Evolutionary conservation across 2,329 filamentous ascomycete genomes (phyloP).

Genomic region (Diaporthe citri): DNA sequence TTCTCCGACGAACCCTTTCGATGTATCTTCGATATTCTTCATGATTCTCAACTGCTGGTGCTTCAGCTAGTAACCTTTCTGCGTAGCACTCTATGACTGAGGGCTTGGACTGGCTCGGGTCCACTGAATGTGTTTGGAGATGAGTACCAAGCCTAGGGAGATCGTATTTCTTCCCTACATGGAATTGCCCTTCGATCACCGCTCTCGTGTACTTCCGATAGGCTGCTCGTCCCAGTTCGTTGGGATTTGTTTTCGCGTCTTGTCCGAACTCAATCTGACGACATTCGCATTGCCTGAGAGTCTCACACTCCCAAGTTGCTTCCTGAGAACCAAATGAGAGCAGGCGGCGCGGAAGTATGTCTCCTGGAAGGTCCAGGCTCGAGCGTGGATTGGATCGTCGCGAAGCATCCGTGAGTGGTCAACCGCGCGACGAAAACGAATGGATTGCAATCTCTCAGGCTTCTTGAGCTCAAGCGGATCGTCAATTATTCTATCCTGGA

Average conservation of each 20-base stretch:
- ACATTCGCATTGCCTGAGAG: neutral
- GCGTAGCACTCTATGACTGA: neutral
- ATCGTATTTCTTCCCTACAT: neutral
- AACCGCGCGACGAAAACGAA: neutral
- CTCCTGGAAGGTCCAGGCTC: slow-evolving; percentile 1
- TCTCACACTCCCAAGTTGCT: neutral
- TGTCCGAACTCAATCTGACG: neutral
- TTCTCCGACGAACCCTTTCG: neutral
- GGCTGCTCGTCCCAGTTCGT: neutral
- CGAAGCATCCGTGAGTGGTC: neutral
- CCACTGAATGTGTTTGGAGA: neutral
- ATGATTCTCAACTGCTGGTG: neutral
- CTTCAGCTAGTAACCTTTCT: neutral
- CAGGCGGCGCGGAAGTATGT: neutral
- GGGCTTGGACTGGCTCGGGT: neutral
- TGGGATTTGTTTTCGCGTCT: neutral
- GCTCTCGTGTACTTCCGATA: neutral
- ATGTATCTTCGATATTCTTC: neutral
- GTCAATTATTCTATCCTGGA: neutral
- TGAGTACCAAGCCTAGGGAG: neutral
- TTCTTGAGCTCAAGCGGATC: neutral
- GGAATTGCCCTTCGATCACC: neutral
- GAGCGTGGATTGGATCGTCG: neutral
- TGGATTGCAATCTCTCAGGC: neutral
- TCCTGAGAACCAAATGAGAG: neutral